These are phyloP conservation scores for Monosporascus ibericus DNA, from an alignment of 2,329 filamentous ascomycete species.

Conservation along the genomic window DNA sequence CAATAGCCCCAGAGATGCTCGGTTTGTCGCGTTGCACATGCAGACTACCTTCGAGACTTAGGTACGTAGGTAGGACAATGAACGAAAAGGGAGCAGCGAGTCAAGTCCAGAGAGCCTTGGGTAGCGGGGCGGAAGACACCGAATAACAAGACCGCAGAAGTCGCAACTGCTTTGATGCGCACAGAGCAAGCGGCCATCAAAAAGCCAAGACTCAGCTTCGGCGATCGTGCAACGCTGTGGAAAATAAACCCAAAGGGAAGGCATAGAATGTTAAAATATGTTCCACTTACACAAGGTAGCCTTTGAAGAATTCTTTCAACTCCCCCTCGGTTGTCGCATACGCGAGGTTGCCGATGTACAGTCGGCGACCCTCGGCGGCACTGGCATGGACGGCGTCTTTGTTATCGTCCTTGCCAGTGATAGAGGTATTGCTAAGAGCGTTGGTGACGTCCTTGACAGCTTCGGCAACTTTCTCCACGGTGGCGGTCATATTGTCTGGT, in stretches of 20 bases:
- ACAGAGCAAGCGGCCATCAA: neutral
- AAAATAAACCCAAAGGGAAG: conserved; percentile 1
- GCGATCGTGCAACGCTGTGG: neutral
- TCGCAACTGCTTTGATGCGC: neutral
- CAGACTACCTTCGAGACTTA: too few relatives aligned
- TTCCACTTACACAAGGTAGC: conserved; percentile 92
- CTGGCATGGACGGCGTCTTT: conserved; percentile 90
- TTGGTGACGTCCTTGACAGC: conserved; percentile 71
- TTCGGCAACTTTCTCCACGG: conserved; percentile 62
- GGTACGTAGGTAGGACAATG: neutral
- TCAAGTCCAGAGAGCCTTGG: neutral
- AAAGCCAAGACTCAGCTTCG: neutral
- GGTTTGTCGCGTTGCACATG: neutral
- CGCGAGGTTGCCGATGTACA: conserved; percentile 99
- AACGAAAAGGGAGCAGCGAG: neutral
- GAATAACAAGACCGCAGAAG: neutral
- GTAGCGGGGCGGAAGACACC: neutral
- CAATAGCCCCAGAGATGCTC: neutral
- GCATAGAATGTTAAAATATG: neutral
- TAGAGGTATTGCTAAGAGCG: conserved; percentile 66
- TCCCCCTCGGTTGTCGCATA: conserved; percentile 99
- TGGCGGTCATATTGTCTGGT: conserved; percentile 74
- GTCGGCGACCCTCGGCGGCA: conserved; percentile 96
- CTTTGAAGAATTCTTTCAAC: conserved; percentile 99
- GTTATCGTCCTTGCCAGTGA: conserved; percentile 54